Percentiles rank a stretch among this genome's conserved stretches.
Evolutionary conservation across 805 yeast genomes (phyloP).

Genomic region (Starmerella lactis-condensi): DNA sequence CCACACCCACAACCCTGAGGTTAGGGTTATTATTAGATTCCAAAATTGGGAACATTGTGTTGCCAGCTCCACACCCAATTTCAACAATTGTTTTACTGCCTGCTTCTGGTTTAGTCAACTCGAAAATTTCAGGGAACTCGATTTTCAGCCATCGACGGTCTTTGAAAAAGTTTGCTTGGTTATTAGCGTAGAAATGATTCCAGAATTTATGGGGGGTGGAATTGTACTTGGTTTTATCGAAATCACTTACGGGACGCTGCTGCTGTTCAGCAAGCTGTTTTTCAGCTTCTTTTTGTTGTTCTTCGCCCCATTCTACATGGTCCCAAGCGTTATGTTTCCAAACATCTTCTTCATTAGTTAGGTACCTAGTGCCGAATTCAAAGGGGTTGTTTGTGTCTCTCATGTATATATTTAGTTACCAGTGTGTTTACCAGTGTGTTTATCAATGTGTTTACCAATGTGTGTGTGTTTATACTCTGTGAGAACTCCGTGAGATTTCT

Average conservation of each 20-base stretch:
- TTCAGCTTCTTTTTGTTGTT: slow-evolving; percentile 59
- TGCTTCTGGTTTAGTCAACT: slow-evolving; percentile 52
- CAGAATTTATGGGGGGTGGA: slow-evolving; percentile 81
- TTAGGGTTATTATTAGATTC: slow-evolving; percentile 66
- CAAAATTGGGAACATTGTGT: slow-evolving; percentile 81
- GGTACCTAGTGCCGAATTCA: slow-evolving; percentile 70
- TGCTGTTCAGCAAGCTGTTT: slow-evolving; percentile 56
- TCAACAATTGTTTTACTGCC: slow-evolving; percentile 66
- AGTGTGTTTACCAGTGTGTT: too few species aligned
- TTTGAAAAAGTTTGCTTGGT: slow-evolving; percentile 84
- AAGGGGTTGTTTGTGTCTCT: slow-evolving; percentile 55
- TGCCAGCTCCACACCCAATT: slow-evolving; percentile 97
- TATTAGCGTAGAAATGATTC: slow-evolving; percentile 84
- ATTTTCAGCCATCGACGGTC: slow-evolving; percentile 91
- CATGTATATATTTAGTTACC: neutral
- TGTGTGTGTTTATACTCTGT: neutral
- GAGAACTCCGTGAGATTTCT: too few species aligned
- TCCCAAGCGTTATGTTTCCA: slow-evolving; percentile 94
- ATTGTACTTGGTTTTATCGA: slow-evolving; percentile 60
- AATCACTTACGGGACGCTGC: slow-evolving; percentile 70
- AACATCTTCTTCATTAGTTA: slow-evolving; percentile 52
- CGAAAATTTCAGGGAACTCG: slow-evolving; percentile 75
- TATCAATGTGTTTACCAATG: neutral
- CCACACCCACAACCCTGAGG: slow-evolving; percentile 63
- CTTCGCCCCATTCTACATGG: slow-evolving; percentile 94